phyloP scores from a whole-genome alignment of 805 yeast species.

The Wickerhamomyces mucosus region DNA sequence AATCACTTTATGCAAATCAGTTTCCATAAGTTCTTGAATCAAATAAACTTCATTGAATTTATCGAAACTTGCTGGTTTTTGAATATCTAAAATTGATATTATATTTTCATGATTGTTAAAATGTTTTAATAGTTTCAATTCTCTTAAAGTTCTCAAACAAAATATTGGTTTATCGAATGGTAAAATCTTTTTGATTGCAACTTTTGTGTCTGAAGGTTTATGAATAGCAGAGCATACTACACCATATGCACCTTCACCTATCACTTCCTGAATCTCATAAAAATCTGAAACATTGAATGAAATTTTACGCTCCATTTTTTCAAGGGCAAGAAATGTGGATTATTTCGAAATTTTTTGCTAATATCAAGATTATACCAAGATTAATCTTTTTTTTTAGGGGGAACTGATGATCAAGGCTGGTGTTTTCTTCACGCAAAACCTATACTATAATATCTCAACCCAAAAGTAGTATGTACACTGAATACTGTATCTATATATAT shows the following conservation, averaged over 20 bases:
- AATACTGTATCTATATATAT: too few relatives aligned
- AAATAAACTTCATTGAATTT: slow-evolving; percentile 62
- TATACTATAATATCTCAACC: too few relatives aligned
- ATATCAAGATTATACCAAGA: too few relatives aligned
- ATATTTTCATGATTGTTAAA: slow-evolving; percentile 68
- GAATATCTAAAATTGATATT: slow-evolving; percentile 54
- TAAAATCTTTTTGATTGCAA: slow-evolving; percentile 70
- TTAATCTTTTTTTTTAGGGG: too few relatives aligned
- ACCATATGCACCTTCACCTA: slow-evolving; percentile 83
- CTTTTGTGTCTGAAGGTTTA: slow-evolving; percentile 47
- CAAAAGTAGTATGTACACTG: too few relatives aligned
- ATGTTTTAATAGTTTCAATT: slow-evolving; percentile 53
- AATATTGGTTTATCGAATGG: slow-evolving; percentile 61
- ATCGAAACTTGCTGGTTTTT: slow-evolving; percentile 51
- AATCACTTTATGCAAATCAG: slow-evolving; percentile 59
- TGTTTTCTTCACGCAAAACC: too few relatives aligned
- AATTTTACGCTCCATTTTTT: slow-evolving; percentile 32
- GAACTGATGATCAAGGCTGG: too few relatives aligned
- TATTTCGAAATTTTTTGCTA: too few relatives aligned
- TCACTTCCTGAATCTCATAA: slow-evolving; percentile 47
- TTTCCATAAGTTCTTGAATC: slow-evolving; percentile 71
- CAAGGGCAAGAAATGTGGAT: too few relatives aligned
- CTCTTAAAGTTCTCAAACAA: slow-evolving; percentile 63
- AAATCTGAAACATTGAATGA: slow-evolving; percentile 56
- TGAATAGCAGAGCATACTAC: slow-evolving; percentile 65